Evolutionary conservation across 2,329 filamentous ascomycete species (phyloP).

Genomic region (Neofusicoccum laricinum): DNA sequence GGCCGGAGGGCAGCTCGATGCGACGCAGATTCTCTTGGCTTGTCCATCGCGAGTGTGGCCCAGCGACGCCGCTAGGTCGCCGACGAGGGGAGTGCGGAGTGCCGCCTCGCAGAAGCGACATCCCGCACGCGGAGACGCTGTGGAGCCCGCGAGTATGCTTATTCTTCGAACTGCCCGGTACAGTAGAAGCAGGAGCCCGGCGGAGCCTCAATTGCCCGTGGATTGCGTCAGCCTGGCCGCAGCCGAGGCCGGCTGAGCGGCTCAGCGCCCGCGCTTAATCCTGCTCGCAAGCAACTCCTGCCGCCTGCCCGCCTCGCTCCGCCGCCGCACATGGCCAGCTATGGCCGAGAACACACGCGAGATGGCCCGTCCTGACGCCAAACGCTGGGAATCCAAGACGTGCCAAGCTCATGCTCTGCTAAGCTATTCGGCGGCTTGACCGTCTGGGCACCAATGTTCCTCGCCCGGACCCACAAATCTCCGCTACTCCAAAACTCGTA

Average conservation of each 20-base stretch:
- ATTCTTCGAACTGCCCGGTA: background rate
- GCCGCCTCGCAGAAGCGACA: background rate
- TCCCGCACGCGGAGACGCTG: background rate
- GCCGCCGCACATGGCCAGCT: background rate
- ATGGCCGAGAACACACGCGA: background rate
- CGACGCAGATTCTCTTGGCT: background rate
- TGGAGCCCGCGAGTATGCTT: slow-evolving; percentile 1
- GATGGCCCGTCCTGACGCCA: slow-evolving; percentile 2
- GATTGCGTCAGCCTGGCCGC: background rate
- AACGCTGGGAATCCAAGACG: slow-evolving; percentile 11
- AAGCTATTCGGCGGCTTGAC: background rate
- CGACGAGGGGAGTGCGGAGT: background rate
- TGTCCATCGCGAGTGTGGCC: background rate
- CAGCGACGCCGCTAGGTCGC: background rate
- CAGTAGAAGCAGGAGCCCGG: background rate
- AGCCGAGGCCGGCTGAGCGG: background rate
- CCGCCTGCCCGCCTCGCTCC: background rate
- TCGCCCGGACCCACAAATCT: background rate
- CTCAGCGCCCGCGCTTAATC: background rate
- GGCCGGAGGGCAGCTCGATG: background rate
- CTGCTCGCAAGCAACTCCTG: background rate
- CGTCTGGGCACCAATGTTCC: background rate
- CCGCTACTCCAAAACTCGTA: slow-evolving; percentile 10
- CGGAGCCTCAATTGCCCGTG: background rate
- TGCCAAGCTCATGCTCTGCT: slow-evolving; percentile 12